Percentiles rank a stretch among this genome's conserved stretches.
These are phyloP conservation scores for Cercospora sp. DNA, from an alignment of 2,329 filamentous ascomycete species.

Conservation along the genomic window DNA sequence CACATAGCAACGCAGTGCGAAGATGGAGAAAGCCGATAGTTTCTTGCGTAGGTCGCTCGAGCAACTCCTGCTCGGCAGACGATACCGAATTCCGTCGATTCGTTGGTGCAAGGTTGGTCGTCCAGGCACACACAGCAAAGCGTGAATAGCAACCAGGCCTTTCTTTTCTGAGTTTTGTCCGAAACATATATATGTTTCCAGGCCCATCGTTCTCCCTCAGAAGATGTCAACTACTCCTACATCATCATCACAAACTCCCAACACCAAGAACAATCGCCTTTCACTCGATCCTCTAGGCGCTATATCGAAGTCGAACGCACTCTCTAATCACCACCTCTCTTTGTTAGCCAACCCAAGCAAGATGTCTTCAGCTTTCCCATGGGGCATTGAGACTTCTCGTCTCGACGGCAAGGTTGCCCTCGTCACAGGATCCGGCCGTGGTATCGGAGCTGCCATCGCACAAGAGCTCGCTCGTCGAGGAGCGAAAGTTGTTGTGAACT, in stretches of 20 bases:
- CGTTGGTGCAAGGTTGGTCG: not conserved
- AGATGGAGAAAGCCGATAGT: not conserved
- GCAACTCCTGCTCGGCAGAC: not conserved
- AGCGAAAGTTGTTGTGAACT: conserved; percentile 67
- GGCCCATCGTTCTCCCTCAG: conserved; percentile 5
- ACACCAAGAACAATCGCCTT: conserved; percentile 17
- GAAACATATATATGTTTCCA: conserved; percentile 13
- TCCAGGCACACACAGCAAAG: not conserved
- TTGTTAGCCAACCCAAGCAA: conserved; percentile 31
- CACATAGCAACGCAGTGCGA: not conserved
- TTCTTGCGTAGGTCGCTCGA: not conserved
- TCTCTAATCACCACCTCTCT: conserved; percentile 26
- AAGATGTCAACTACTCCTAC: conserved; percentile 20
- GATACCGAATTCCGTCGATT: not conserved
- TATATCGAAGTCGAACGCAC: conserved; percentile 29
- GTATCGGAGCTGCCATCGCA: conserved; percentile 67
- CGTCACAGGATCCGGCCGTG: conserved; percentile 59
- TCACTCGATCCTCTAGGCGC: conserved; percentile 31
- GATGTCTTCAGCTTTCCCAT: conserved; percentile 35
- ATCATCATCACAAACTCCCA: not conserved
- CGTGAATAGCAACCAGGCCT: not conserved
- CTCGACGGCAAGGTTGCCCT: conserved; percentile 57
- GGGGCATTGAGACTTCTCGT: conserved; percentile 48
- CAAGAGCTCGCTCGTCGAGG: conserved; percentile 64
- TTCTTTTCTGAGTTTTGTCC: not conserved